phyloP scores from a whole-genome alignment of 306 rosid species.

The Vachellia pachyceras region DNA sequence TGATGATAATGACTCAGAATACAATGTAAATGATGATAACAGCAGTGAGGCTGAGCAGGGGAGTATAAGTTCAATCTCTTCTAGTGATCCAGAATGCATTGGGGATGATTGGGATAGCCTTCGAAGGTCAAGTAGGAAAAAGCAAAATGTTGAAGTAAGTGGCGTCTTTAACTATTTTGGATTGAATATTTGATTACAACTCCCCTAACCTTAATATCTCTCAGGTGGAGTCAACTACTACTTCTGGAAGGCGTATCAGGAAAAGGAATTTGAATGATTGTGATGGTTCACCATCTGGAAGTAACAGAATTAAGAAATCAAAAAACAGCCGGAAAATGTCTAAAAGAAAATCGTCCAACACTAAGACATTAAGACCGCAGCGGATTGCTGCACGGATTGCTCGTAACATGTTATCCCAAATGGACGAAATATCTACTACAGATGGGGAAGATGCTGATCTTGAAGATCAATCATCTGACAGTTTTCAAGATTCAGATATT shows the following conservation, averaged over 20 bases:
- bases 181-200: slow-evolving; percentile 34
- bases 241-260: slow-evolving; percentile 77
- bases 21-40: slow-evolving; percentile 73
- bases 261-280: slow-evolving; percentile 73
- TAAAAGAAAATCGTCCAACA: slow-evolving; percentile 61
- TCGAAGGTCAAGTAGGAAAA: slow-evolving; percentile 82
- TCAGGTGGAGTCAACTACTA: slow-evolving; percentile 58
- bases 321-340: slow-evolving; percentile 52
- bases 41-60: slow-evolving; percentile 72
- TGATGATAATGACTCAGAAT: slow-evolving; percentile 85
- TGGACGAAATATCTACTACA: slow-evolving; percentile 67
- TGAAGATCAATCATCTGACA: slow-evolving; percentile 66
- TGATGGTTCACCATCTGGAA: slow-evolving; percentile 54
- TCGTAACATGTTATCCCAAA: slow-evolving; percentile 67
- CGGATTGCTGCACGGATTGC: slow-evolving; percentile 80
- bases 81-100: slow-evolving; percentile 64
- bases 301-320: slow-evolving; percentile 56
- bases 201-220: slow-evolving; percentile 35
- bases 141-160: slow-evolving; percentile 56
- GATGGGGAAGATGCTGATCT: slow-evolving; percentile 66
- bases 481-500: slow-evolving; percentile 53
- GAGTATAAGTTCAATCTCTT: slow-evolving; percentile 58
- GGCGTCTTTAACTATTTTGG: slow-evolving; percentile 25
- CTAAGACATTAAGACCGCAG: slow-evolving; percentile 68
- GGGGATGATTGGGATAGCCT: slow-evolving; percentile 68